Evolutionary conservation across 768 basidiomycete genomes (phyloP).

Genomic region (Boletus coccyginus): DNA sequence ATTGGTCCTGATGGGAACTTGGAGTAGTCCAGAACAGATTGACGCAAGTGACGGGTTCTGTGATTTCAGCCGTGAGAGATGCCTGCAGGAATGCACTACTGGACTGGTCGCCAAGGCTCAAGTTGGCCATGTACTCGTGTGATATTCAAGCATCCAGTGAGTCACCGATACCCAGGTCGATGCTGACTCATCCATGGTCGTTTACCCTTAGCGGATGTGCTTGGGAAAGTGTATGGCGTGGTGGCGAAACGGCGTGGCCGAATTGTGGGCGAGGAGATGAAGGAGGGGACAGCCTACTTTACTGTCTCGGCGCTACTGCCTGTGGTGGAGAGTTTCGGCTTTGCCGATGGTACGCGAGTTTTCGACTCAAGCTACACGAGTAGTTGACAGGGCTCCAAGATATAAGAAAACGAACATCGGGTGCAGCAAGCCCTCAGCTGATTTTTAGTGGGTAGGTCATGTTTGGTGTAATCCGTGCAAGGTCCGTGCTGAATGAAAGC

Average conservation of each 20-base stretch:
- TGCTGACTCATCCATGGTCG: slow-evolving; percentile 6
- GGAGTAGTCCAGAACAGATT: slow-evolving; percentile 69
- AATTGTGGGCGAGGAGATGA: slow-evolving; percentile 98
- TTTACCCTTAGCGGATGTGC: slow-evolving; percentile 72
- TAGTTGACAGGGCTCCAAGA: slow-evolving; percentile 46
- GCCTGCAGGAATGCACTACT: slow-evolving; percentile 85
- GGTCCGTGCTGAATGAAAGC: slow-evolving; percentile 14
- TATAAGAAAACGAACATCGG: slow-evolving; percentile 93
- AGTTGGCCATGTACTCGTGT: slow-evolving; percentile 98
- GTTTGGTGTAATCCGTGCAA: background rate
- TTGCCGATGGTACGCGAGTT: slow-evolving; percentile 76
- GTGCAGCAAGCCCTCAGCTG: slow-evolving; percentile 94
- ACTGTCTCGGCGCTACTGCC: slow-evolving; percentile 88
- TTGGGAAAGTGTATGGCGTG: slow-evolving; percentile 96
- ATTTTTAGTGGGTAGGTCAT: slow-evolving; percentile 86
- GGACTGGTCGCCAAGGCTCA: slow-evolving; percentile 96
- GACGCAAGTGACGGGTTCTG: slow-evolving; percentile 84
- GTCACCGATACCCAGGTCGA: slow-evolving; percentile 28
- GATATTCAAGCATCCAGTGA: slow-evolving; percentile 97
- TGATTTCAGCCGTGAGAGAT: slow-evolving; percentile 87
- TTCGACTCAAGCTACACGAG: background rate
- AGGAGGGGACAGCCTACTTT: slow-evolving; percentile 94
- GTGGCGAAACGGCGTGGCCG: slow-evolving; percentile 88
- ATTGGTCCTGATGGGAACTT: slow-evolving; percentile 11
- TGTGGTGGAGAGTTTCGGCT: slow-evolving; percentile 96